phyloP scores from a whole-genome alignment of 2,329 filamentous ascomycete genomes.

The Ophiocordyceps camponoti-saundersi region DNA sequence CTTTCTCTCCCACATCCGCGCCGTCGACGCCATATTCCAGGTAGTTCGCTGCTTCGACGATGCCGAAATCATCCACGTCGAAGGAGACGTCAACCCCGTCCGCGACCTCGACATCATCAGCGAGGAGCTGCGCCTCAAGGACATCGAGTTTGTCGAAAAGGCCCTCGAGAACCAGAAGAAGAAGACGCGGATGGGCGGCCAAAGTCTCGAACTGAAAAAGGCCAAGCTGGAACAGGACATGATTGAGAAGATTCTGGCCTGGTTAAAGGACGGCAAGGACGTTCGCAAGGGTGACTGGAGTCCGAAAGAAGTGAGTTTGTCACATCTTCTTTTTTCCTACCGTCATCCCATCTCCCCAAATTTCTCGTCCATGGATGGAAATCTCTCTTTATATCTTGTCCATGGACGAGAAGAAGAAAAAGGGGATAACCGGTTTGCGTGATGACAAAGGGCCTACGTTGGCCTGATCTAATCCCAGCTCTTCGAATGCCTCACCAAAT shows the following conservation, averaged over 20 bases:
- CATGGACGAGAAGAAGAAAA: background rate
- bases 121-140: conserved; percentile 91
- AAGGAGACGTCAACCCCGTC: conserved; percentile 91
- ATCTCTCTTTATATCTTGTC: background rate
- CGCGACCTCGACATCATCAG: conserved; percentile 93
- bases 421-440: conserved; percentile 29
- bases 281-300: conserved; percentile 79
- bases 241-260: conserved; percentile 75
- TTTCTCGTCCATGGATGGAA: background rate
- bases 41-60: conserved; percentile 96
- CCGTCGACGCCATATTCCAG: conserved; percentile 95
- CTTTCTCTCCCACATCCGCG: conserved; percentile 96
- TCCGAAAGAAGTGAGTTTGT: conserved; percentile 74
- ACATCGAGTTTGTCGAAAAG: conserved; percentile 97
- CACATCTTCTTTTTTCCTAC: background rate
- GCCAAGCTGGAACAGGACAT: conserved; percentile 85
- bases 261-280: conserved; percentile 78
- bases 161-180: conserved; percentile 81
- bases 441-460: conserved; percentile 94
- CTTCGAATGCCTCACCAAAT: conserved; percentile 74
- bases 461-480: conserved; percentile 99
- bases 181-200: conserved; percentile 85
- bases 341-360: background rate
- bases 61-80: conserved; percentile 98
- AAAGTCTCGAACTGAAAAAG: conserved; percentile 96